Conservation (phyloP, 805 yeast species). For the Lipomyces anomalus region DNA sequence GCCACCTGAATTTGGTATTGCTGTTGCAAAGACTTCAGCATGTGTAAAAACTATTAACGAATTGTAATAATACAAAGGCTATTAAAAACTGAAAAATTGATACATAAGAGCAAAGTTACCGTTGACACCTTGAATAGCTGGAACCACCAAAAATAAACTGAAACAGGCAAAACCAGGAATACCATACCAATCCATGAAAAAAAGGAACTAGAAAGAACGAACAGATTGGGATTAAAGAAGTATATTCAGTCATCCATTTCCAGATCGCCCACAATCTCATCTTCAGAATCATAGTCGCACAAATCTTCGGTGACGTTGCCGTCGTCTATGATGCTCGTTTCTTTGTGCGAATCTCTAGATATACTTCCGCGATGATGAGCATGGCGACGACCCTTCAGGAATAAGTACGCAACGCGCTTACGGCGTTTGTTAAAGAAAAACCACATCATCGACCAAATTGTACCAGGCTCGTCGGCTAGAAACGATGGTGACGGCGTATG, state of each 20-base stretch:
- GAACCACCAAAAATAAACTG: too few species aligned
- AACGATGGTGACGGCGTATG: conserved; percentile 50
- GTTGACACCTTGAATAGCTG: too few species aligned
- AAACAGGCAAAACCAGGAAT: too few species aligned
- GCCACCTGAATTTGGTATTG: too few species aligned
- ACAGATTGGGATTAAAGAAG: too few species aligned
- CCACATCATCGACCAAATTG: conserved; percentile 76
- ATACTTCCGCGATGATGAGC: conserved; percentile 30
- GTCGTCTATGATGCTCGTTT: conserved; percentile 32
- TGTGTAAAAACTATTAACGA: too few species aligned
- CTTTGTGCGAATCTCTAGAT: conserved; percentile 31
- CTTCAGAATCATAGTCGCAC: conserved; percentile 14
- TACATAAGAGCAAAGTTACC: too few species aligned
- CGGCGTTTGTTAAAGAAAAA: conserved; percentile 85
- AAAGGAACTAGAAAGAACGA: too few species aligned
- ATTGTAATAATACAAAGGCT: too few species aligned
- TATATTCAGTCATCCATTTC: conserved; percentile 37
- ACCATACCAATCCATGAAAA: too few species aligned
- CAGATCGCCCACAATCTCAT: conserved; percentile 40
- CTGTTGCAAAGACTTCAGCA: too few species aligned
- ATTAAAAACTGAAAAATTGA: too few species aligned
- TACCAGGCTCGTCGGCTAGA: conserved; percentile 57
- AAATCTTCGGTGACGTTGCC: conserved; percentile 26
- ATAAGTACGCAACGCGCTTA: conserved; percentile 84
- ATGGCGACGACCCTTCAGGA: conserved; percentile 52